Evolutionary conservation across 371 early-diverging fungal genomes (phyloP).

Genomic region (Mortierella sp.): DNA sequence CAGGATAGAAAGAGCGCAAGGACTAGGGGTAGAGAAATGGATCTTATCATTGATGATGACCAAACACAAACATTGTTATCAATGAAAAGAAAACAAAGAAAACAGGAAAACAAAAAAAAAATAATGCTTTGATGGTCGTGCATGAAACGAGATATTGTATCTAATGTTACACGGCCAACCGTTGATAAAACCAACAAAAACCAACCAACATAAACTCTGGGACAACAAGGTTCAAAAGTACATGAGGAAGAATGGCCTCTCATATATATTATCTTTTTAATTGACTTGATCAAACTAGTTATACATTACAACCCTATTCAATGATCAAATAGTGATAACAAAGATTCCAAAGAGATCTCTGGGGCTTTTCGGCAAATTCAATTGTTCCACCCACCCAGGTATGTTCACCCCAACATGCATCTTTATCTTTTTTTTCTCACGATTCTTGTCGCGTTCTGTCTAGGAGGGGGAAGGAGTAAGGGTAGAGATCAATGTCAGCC

Average conservation of each 20-base stretch:
- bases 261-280: neutral
- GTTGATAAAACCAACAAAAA: neutral
- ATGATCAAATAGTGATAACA: conserved; percentile 7
- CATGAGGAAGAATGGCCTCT: neutral
- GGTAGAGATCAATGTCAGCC: conserved; percentile 1
- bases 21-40: neutral
- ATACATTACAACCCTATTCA: neutral
- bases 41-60: neutral
- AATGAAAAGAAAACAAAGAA: too few species aligned
- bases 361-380: conserved; percentile 1
- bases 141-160: neutral
- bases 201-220: neutral
- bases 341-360: neutral
- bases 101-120: neutral
- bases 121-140: neutral
- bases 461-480: neutral
- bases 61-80: neutral
- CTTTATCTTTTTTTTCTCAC: too few species aligned
- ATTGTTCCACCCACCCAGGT: neutral
- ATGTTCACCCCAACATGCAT: too few species aligned
- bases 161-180: neutral
- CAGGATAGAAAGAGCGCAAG: neutral
- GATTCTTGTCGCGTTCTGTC: too few species aligned
- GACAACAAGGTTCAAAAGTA: conserved; percentile 1
- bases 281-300: too few species aligned